A percentile compares a stretch with the other conserved stretches of the same genome.
Conservation (phyloP, 495 filamentous ascomycete species). For the Penicillium turbatum region DNA sequence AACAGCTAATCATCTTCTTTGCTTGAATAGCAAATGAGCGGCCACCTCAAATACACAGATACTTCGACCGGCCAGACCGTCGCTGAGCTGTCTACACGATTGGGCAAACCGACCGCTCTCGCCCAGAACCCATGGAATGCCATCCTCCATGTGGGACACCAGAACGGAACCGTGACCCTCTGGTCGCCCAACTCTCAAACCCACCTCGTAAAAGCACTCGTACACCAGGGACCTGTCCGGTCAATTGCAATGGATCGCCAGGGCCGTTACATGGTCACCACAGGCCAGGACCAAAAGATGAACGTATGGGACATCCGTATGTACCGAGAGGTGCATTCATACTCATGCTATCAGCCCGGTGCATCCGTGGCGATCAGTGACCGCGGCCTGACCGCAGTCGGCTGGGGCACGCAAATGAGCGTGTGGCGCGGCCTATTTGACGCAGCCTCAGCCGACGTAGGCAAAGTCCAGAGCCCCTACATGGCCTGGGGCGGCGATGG, state of each 20-base stretch:
- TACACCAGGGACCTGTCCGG: conserved; percentile 91
- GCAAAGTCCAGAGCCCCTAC: conserved; percentile 83
- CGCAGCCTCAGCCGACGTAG: conserved; percentile 61
- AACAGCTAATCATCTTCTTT: conserved; percentile 1
- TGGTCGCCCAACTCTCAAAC: conserved; percentile 93
- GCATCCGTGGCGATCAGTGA: conserved; percentile 84
- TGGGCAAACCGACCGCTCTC: conserved; percentile 79
- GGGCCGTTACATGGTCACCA: conserved; percentile 92
- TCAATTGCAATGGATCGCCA: conserved; percentile 79
- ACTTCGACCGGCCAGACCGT: conserved; percentile 87
- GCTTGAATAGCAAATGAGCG: conserved; percentile 61
- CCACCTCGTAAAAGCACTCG: conserved; percentile 86
- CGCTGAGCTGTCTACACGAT: conserved; percentile 73
- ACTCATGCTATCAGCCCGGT: conserved; percentile 83
- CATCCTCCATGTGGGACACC: conserved; percentile 84
- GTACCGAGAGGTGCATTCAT: conserved; percentile 86
- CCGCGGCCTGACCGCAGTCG: conserved; percentile 77
- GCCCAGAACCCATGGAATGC: conserved; percentile 88
- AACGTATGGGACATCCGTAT: conserved; percentile 94
- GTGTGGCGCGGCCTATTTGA: conserved; percentile 86
- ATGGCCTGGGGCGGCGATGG: conserved; percentile 91
- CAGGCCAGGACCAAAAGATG: conserved; percentile 89
- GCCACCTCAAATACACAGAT: conserved; percentile 90
- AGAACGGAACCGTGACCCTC: conserved; percentile 88
- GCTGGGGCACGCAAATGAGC: conserved; percentile 85